These are phyloP conservation scores for Coccomyxa sp. DNA, from an alignment of 139 green algal genomes.

Conservation along the genomic window DNA sequence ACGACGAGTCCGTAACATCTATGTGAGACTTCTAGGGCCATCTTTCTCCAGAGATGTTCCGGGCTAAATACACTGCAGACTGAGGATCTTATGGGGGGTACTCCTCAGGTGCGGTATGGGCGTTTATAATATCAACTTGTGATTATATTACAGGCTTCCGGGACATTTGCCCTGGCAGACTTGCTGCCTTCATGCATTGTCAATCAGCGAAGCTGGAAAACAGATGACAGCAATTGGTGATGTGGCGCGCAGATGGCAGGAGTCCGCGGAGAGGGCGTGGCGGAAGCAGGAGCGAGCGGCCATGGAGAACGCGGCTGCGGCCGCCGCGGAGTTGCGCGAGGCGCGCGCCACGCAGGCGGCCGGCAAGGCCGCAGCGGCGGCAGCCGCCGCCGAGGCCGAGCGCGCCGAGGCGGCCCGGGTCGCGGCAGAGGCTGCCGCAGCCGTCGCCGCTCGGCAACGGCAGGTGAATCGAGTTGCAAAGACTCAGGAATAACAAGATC, in stretches of 20 bases:
- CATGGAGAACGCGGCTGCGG: conserved; percentile 9
- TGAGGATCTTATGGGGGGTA: too few species aligned
- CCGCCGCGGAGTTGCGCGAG: conserved; percentile 46
- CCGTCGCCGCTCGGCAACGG: background rate
- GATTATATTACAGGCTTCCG: too few species aligned
- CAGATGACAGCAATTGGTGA: background rate
- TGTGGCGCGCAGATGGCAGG: conserved; percentile 8
- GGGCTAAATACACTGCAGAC: background rate
- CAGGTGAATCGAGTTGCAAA: background rate
- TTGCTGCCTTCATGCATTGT: background rate
- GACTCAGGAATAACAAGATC: background rate
- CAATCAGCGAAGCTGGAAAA: background rate
- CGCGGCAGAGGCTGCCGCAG: background rate
- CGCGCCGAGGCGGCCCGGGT: too few species aligned
- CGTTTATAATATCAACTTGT: too few species aligned
- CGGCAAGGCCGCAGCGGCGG: background rate
- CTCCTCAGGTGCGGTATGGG: too few species aligned
- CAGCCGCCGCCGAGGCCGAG: background rate
- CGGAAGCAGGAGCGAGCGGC: conserved; percentile 57
- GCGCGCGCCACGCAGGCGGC: conserved; percentile 69
- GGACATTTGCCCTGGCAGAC: background rate
- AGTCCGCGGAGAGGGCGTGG: conserved; percentile 76
- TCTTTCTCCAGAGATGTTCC: background rate
- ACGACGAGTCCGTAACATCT: background rate
- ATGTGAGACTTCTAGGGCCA: background rate